Conservation (phyloP, 306 rosid genomes). For the Pyrus betulifolia region DNA sequence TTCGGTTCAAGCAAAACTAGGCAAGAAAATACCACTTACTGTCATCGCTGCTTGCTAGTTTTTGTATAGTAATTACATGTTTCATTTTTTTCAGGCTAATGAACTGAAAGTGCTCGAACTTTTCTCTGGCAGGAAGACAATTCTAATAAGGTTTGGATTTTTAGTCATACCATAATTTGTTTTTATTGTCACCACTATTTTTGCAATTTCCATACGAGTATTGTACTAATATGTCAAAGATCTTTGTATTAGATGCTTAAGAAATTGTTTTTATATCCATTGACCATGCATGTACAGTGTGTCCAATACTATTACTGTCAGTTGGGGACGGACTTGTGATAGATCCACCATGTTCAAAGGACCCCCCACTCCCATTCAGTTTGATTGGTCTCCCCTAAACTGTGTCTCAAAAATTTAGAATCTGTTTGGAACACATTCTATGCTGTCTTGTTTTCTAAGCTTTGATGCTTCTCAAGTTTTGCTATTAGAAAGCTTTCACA, state of each 20-base stretch:
- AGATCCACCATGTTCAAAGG: background rate
- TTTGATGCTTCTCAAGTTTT: background rate
- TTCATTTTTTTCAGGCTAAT: conserved; percentile 51
- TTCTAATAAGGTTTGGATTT: conserved; percentile 56
- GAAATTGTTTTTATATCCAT: background rate
- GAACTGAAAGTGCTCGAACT: conserved; percentile 39
- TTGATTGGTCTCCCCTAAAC: background rate
- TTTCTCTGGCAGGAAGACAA: conserved; percentile 41
- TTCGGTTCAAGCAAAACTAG: background rate
- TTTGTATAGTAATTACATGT: background rate
- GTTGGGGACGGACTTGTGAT: background rate
- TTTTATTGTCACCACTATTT: background rate
- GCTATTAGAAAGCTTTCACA: background rate
- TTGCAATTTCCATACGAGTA: conserved; percentile 3
- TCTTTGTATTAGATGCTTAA: background rate
- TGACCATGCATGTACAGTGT: background rate
- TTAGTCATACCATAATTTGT: conserved; percentile 15
- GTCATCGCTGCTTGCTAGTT: conserved; percentile 7
- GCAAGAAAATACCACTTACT: conserved; percentile 8
- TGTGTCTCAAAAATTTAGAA: background rate
- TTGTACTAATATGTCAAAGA: background rate
- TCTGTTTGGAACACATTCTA: background rate
- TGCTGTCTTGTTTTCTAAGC: background rate
- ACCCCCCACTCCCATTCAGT: background rate
- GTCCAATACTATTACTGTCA: background rate